Conservation (phyloP, 108 stramenopile genomes). For the Epithemia pelagica region DNA sequence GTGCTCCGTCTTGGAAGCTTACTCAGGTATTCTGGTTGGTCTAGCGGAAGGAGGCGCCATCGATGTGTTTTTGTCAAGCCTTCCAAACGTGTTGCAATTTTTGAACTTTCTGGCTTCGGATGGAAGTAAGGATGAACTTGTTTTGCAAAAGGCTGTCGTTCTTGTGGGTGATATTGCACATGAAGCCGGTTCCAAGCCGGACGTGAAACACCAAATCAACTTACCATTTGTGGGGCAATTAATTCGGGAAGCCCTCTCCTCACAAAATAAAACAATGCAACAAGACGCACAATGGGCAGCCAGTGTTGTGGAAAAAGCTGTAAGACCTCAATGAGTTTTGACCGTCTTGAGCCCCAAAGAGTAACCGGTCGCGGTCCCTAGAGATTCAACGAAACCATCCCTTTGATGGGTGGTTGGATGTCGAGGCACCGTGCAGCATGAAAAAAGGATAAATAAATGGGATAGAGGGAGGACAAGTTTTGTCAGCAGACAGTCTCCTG, state of each 20-base stretch:
- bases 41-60: conserved; percentile 66
- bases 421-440: not conserved
- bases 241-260: conserved; percentile 45
- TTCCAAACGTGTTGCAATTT: conserved; percentile 58
- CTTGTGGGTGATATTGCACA: conserved; percentile 77
- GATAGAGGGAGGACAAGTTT: not conserved
- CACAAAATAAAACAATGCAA: conserved; percentile 42
- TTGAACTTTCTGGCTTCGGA: conserved; percentile 55
- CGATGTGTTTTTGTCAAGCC: conserved; percentile 44
- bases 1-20: conserved; percentile 91
- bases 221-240: conserved; percentile 58
- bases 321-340: not conserved
- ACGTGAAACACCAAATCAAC: conserved; percentile 50
- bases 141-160: conserved; percentile 73
- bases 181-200: conserved; percentile 31
- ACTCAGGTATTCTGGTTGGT: conserved; percentile 92
- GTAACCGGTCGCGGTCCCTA: not conserved
- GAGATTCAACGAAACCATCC: not conserved
- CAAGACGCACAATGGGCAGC: conserved; percentile 59
- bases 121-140: conserved; percentile 61
- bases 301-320: not conserved
- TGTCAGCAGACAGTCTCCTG: not conserved
- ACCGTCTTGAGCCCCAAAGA: not conserved
- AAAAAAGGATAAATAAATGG: not conserved
- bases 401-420: not conserved